phyloP scores from a whole-genome alignment of 768 basidiomycete genomes.

The Auricularia sp. region DNA sequence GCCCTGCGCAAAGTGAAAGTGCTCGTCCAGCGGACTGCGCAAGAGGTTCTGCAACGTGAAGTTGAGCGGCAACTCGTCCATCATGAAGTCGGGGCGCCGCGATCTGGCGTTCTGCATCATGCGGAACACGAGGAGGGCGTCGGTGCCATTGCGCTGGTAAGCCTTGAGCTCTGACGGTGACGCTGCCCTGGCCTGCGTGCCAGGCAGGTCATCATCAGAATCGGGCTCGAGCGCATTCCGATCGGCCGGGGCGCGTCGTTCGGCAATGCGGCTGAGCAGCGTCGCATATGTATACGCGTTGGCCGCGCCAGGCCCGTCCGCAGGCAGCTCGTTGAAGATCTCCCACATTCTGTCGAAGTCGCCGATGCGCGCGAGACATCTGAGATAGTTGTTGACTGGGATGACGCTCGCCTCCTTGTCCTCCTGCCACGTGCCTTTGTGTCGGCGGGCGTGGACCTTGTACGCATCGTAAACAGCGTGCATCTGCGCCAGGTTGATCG shows the following conservation, averaged over 20 bases:
- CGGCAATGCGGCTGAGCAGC: conserved; percentile 46
- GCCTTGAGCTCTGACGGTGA: conserved; percentile 15
- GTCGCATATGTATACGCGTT: conserved; percentile 52
- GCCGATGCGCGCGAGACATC: conserved; percentile 51
- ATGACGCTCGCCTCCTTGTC: conserved; percentile 37
- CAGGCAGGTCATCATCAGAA: conserved; percentile 14
- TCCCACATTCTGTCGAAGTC: conserved; percentile 63
- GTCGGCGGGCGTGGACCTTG: conserved; percentile 37
- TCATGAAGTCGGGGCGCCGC: conserved; percentile 32
- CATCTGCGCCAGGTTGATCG: conserved; percentile 43
- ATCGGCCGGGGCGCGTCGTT: conserved; percentile 15
- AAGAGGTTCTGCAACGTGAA: conserved; percentile 44
- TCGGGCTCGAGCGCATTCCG: conserved; percentile 9
- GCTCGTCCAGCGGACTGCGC: background rate
- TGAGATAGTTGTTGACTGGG: conserved; percentile 55
- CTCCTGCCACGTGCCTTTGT: conserved; percentile 38
- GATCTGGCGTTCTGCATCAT: conserved; percentile 47
- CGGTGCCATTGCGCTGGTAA: conserved; percentile 34
- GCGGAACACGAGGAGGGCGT: conserved; percentile 64
- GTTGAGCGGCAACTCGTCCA: conserved; percentile 54
- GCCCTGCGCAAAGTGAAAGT: conserved; percentile 46
- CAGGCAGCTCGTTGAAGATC: conserved; percentile 58
- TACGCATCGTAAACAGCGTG: conserved; percentile 53
- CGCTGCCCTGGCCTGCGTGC: conserved; percentile 11
- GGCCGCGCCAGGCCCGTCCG: conserved; percentile 53